These are phyloP conservation scores for Coleophoma eucalyptorum DNA, from an alignment of 2,329 filamentous ascomycete species.

Conservation along the genomic window DNA sequence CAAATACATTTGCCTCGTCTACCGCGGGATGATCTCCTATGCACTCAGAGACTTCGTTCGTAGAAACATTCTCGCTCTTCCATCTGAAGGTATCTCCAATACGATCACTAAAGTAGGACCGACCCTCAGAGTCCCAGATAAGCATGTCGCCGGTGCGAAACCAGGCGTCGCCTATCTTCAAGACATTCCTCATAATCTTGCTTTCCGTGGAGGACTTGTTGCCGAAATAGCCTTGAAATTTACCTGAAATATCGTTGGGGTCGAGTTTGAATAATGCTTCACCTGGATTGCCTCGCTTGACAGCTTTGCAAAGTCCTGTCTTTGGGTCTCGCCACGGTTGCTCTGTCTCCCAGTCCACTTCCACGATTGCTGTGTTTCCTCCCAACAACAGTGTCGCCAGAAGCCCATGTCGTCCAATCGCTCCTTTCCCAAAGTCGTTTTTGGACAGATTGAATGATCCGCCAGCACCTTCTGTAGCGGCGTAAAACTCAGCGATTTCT, in stretches of 20 bases:
- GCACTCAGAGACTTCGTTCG: constrained; percentile 74
- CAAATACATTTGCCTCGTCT: constrained; percentile 82
- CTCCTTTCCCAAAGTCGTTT: constrained; percentile 72
- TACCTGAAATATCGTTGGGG: constrained; percentile 52
- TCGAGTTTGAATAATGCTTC: constrained; percentile 75
- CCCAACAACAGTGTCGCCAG: constrained; percentile 54
- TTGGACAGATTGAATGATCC: constrained; percentile 69
- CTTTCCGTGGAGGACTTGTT: constrained; percentile 66
- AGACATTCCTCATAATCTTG: constrained; percentile 72
- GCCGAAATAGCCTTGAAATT: constrained; percentile 80
- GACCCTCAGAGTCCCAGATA: constrained; percentile 65
- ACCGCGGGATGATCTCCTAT: constrained; percentile 64
- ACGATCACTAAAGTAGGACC: constrained; percentile 76
- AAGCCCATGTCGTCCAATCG: constrained; percentile 69
- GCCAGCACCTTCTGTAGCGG: constrained; percentile 67
- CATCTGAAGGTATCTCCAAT: constrained; percentile 76
- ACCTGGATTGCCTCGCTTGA: constrained; percentile 59
- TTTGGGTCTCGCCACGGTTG: constrained; percentile 61
- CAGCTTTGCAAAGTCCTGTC: constrained; percentile 64
- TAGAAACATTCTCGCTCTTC: constrained; percentile 83
- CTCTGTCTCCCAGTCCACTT: constrained; percentile 69
- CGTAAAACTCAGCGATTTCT: constrained; percentile 77
- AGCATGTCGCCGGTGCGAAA: constrained; percentile 84
- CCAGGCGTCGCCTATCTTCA: constrained; percentile 73
- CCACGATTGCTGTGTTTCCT: constrained; percentile 52